Base-by-base conservation (phyloP, 2,329 filamentous ascomycete species). In the Fusarium oligoseptatum region DNA sequence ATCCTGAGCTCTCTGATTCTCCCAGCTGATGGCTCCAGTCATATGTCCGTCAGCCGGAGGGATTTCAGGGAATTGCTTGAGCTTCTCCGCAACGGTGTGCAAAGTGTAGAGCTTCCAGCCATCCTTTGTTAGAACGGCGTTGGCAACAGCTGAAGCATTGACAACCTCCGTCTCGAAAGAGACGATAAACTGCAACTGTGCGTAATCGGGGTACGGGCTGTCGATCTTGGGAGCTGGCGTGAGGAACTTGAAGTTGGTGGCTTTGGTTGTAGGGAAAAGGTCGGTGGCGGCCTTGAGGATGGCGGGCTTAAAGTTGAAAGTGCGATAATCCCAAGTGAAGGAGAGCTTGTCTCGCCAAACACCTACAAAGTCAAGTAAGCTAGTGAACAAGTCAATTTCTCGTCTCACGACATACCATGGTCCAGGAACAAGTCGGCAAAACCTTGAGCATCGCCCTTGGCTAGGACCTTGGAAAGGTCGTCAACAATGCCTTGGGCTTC, bases 301-400 rank as follows among this genome's bases (percentile, higher is more conserved):
- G 27, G 76, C 76, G 1, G 71, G 58, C 61, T 69, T 63, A 66
- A 81, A 81, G 73, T 83, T 82, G 68, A 83, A 82, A 17, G 81
- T 81, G 45, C 81, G 79, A 66, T 80, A 80, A 67, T 82, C 81
- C 81, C 81, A 83, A 14, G 81, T 81, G 61, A 82, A 83, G 32
- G 78, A 76, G 17, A 83, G 73, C 64, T 83, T 82, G 70, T 83
- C 81, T 36, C 81, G 77, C 81, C 81, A 83, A 6, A 82, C 81
- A 43, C 81, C 81, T 81, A 20, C 9, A 29, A 15, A 57, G 48
- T 14, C 41, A 52, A 60, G 41, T 56, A 67, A 79, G 20, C 76
- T 76, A 67, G 27, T 8, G 27, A 29, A 24, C 12, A 24, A 29
- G 17, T n/a, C 3, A 15, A 15, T 15, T 12, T 32, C 10, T 22